These are phyloP conservation scores for Mercurialis annua DNA, from an alignment of 345 rosid genomes.

Conservation along the genomic window DNA sequence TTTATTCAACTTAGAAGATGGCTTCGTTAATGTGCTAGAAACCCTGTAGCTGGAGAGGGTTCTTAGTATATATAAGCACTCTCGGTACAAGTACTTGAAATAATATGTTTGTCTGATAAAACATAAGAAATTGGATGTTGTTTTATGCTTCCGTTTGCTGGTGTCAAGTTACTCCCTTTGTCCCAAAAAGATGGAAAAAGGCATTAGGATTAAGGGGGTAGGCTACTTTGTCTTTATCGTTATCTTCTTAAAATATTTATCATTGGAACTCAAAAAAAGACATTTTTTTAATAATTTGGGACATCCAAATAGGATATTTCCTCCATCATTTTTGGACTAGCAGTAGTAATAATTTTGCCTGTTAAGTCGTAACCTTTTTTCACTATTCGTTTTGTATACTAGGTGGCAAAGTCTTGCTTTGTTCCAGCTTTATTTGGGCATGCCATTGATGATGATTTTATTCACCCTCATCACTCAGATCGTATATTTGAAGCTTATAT, in stretches of 20 bases:
- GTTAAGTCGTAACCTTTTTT: neutral
- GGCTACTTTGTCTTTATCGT: too few relatives aligned
- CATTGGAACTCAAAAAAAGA: too few relatives aligned
- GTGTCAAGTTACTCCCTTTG: too few relatives aligned
- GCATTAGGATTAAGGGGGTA: too few relatives aligned
- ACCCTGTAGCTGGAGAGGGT: neutral
- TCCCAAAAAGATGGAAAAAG: too few relatives aligned
- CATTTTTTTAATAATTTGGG: too few relatives aligned
- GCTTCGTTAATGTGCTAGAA: neutral
- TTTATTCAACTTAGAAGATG: neutral
- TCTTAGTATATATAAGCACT: neutral
- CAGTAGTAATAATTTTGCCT: neutral
- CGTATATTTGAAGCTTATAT: constrained; percentile 70
- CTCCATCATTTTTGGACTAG: too few relatives aligned
- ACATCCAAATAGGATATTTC: too few relatives aligned
- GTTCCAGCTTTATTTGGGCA: constrained; percentile 96
- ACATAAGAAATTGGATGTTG: neutral
- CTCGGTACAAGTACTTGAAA: neutral
- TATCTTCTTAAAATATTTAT: too few relatives aligned
- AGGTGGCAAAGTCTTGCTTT: constrained; percentile 81
- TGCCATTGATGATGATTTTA: constrained; percentile 84
- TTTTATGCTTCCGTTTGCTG: too few relatives aligned
- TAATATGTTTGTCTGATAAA: neutral
- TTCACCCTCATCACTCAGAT: constrained; percentile 88
- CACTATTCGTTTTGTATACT: constrained; percentile 15